Percentiles rank a stretch among this genome's conserved stretches.
Evolutionary conservation across 2,329 filamentous ascomycete genomes (phyloP).

Genomic region (Colletotrichum echinochloae): DNA sequence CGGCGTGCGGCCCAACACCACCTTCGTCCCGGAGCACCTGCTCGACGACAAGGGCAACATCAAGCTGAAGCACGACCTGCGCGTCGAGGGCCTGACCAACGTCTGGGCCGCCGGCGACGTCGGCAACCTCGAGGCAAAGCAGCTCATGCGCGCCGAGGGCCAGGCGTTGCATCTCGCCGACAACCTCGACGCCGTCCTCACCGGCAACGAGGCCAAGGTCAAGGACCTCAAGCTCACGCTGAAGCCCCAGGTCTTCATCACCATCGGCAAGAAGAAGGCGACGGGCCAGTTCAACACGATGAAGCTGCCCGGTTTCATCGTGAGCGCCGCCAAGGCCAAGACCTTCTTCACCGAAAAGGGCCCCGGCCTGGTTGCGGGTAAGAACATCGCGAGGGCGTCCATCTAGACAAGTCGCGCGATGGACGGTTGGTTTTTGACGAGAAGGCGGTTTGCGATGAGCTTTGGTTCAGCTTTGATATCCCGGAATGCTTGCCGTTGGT

Average conservation of each 20-base stretch:
- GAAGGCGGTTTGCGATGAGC: neutral
- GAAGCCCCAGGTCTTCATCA: constrained; percentile 39
- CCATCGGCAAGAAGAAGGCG: constrained; percentile 39
- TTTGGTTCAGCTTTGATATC: constrained; percentile 37
- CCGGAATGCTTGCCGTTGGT: constrained; percentile 16
- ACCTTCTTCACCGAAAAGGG: constrained; percentile 41
- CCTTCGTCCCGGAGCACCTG: constrained; percentile 44
- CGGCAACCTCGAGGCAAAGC: constrained; percentile 43
- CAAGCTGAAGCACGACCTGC: constrained; percentile 44
- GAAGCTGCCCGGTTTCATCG: constrained; percentile 40
- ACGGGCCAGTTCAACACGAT: constrained; percentile 40
- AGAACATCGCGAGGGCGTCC: constrained; percentile 38
- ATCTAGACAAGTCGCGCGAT: neutral
- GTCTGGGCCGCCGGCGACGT: constrained; percentile 48
- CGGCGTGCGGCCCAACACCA: constrained; percentile 46
- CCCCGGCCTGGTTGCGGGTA: constrained; percentile 30
- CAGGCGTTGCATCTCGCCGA: constrained; percentile 52
- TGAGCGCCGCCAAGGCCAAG: constrained; percentile 40
- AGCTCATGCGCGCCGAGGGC: constrained; percentile 46
- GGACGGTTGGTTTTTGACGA: neutral
- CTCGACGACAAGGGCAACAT: constrained; percentile 44
- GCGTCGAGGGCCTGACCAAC: constrained; percentile 41
- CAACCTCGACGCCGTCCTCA: constrained; percentile 48
- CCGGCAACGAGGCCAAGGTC: constrained; percentile 32
- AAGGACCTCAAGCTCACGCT: constrained; percentile 39